Conservation (phyloP, 371 early-diverging fungal genomes). For the Syncephalastrum sp. region DNA sequence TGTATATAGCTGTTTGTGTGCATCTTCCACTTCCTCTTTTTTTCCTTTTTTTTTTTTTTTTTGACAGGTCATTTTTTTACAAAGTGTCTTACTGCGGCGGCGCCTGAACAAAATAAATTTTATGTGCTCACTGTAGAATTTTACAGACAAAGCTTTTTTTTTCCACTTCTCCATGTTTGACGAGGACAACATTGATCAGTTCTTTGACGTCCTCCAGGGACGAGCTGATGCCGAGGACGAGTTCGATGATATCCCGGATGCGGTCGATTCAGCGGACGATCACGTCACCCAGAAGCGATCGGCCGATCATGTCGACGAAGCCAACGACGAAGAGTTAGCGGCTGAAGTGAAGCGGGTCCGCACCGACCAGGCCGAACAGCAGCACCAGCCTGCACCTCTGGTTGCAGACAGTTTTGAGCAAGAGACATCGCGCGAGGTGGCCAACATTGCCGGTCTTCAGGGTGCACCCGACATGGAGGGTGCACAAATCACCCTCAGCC, state of each 20-base stretch:
- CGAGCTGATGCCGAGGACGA: slow-evolving; percentile 8
- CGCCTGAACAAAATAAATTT: background rate
- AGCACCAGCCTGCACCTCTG: slow-evolving; percentile 44
- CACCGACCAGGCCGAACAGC: slow-evolving; percentile 21
- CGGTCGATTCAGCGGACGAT: background rate
- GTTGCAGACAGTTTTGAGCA: slow-evolving; percentile 83
- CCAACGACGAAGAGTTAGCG: slow-evolving; percentile 9
- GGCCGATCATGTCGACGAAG: slow-evolving; percentile 6
- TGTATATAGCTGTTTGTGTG: too few species aligned
- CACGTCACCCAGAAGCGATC: slow-evolving; percentile 7
- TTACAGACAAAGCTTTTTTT: too few species aligned
- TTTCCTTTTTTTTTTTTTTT: background rate
- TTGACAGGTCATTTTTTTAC: background rate
- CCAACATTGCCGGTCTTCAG: slow-evolving; percentile 65
- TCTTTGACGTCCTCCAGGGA: slow-evolving; percentile 17
- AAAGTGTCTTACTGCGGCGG: background rate
- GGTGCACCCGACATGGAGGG: slow-evolving; percentile 53
- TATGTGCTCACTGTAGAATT: background rate
- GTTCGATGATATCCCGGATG: slow-evolving; percentile 10
- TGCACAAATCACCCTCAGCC: slow-evolving; percentile 54
- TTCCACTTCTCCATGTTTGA: slow-evolving; percentile 12
- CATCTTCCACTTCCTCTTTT: background rate
- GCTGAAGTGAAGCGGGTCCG: slow-evolving; percentile 6
- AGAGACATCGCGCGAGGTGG: slow-evolving; percentile 72
- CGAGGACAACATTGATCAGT: slow-evolving; percentile 18